These are phyloP conservation scores for Pythium brassicae DNA, from an alignment of 352 stramenopile genomes.

Conservation along the genomic window DNA sequence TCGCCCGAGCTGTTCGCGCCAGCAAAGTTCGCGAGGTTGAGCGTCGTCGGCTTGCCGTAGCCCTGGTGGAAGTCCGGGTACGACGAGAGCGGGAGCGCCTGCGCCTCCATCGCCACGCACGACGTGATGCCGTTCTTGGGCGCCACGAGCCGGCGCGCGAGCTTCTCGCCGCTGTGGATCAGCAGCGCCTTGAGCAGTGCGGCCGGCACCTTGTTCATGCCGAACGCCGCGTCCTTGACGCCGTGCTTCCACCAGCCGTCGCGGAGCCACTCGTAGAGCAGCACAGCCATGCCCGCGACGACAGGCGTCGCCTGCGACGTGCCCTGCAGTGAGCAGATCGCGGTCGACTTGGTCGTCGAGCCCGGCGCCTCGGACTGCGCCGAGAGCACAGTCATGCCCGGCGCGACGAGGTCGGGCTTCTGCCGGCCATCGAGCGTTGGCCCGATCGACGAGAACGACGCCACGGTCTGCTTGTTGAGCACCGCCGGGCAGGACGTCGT, in stretches of 20 bases:
- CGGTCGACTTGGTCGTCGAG: slow-evolving; percentile 44
- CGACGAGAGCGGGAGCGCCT: slow-evolving; percentile 23
- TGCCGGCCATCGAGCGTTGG: slow-evolving; percentile 79
- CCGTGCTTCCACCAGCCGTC: slow-evolving; percentile 79
- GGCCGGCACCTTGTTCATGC: slow-evolving; percentile 55
- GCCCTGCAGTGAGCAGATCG: slow-evolving; percentile 70
- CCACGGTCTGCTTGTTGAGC: slow-evolving; percentile 72
- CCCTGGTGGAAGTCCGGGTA: slow-evolving; percentile 77
- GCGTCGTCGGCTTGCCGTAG: slow-evolving; percentile 79
- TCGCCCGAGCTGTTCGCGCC: slow-evolving; percentile 19
- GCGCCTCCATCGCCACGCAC: slow-evolving; percentile 32
- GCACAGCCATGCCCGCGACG: slow-evolving; percentile 63
- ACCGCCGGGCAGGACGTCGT: slow-evolving; percentile 41
- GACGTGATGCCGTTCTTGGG: slow-evolving; percentile 43
- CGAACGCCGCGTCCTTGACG: slow-evolving; percentile 42
- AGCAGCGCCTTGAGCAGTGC: slow-evolving; percentile 74
- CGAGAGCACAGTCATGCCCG: slow-evolving; percentile 77
- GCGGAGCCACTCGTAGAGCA: slow-evolving; percentile 75
- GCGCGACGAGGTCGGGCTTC: slow-evolving; percentile 87
- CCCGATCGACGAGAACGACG: slow-evolving; percentile 79
- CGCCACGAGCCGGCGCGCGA: slow-evolving; percentile 40
- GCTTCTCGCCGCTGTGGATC: slow-evolving; percentile 67
- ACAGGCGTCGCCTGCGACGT: slow-evolving; percentile 78
- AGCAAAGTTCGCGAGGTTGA: slow-evolving; percentile 64
- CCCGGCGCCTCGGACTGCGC: slow-evolving; percentile 57